Evolutionary conservation across 2,329 filamentous ascomycete genomes (phyloP).

Genomic region (Zymoseptoria passerinii): DNA sequence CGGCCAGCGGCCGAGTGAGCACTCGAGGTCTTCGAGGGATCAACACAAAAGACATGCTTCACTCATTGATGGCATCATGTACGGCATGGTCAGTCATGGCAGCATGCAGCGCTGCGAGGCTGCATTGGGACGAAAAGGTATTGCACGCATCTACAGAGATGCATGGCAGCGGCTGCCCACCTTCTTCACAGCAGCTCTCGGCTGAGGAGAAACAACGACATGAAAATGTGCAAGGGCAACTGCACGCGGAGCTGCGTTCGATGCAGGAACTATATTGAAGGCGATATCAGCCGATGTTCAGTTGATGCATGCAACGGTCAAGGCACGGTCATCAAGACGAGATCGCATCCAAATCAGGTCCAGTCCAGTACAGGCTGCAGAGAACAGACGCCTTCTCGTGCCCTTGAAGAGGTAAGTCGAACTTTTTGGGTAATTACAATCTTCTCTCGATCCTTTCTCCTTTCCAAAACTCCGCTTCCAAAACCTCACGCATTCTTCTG

Average conservation of each 20-base stretch:
- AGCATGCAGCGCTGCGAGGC: too few species aligned
- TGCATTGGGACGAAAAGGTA: not conserved
- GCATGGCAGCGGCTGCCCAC: not conserved
- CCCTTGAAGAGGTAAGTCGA: not conserved
- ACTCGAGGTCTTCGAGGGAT: not conserved
- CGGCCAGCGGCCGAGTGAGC: not conserved
- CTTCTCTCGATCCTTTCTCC: not conserved
- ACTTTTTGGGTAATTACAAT: not conserved
- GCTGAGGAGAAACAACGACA: not conserved
- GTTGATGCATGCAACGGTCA: not conserved
- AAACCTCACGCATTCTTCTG: slow-evolving; percentile 8
- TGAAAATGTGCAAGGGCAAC: not conserved
- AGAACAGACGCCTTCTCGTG: too few species aligned
- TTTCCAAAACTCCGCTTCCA: not conserved
- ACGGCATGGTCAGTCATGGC: too few species aligned
- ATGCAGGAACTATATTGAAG: not conserved
- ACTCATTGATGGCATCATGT: not conserved
- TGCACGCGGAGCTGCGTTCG: not conserved
- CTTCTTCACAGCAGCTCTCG: not conserved
- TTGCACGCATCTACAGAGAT: not conserved
- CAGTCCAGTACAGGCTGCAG: not conserved
- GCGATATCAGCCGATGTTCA: not conserved
- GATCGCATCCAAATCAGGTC: not conserved
- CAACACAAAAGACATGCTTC: not conserved
- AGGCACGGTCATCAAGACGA: not conserved